Conservation (phyloP, 306 rosid species). For the Ziziphus jujuba region DNA sequence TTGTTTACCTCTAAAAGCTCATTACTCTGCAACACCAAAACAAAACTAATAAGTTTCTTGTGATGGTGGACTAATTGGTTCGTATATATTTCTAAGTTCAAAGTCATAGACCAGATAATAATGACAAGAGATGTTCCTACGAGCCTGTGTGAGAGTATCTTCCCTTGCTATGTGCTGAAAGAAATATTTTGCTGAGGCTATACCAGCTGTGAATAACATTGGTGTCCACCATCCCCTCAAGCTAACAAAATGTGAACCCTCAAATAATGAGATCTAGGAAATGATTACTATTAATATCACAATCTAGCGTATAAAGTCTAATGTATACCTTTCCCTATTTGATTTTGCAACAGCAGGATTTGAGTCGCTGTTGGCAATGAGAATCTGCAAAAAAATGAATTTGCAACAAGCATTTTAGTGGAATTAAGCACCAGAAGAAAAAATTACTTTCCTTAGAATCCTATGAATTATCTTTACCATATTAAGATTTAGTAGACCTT, state of each 20-base stretch:
- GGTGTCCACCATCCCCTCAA: constrained; percentile 98
- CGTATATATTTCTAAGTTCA: neutral
- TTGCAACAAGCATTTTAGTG: neutral
- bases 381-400: constrained; percentile 54
- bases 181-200: constrained; percentile 74
- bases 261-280: neutral
- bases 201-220: constrained; percentile 62
- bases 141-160: constrained; percentile 86
- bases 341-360: constrained; percentile 44
- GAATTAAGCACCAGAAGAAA: constrained; percentile 1
- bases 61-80: too few relatives aligned
- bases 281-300: neutral
- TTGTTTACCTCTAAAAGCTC: constrained; percentile 50
- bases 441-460: constrained; percentile 1
- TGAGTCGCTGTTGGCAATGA: constrained; percentile 76
- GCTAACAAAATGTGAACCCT: constrained; percentile 14
- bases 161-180: constrained; percentile 67
- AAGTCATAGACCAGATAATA: constrained; percentile 63
- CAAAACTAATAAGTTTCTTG: constrained; percentile 8
- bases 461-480: constrained; percentile 39
- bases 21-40: constrained; percentile 60
- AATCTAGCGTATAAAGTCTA: constrained; percentile 2
- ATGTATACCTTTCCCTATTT: constrained; percentile 51
- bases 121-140: constrained; percentile 86
- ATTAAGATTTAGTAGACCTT: constrained; percentile 64